These are phyloP conservation scores for Globisporangium rhizosaccharum DNA, from an alignment of 352 stramenopile species.

Conservation along the genomic window DNA sequence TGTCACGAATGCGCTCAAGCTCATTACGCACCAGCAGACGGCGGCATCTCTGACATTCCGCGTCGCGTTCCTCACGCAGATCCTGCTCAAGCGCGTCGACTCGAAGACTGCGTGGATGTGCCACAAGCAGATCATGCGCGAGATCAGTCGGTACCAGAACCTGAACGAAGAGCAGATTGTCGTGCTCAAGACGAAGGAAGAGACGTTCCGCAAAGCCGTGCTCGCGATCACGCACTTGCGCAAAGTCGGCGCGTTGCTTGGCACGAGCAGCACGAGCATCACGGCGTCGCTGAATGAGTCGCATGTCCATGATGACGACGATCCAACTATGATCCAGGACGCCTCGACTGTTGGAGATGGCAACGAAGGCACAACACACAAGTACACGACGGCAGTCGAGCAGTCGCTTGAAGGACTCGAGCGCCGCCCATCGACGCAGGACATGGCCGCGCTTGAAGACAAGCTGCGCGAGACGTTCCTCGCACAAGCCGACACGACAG, in stretches of 20 bases:
- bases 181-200: slow-evolving; percentile 59
- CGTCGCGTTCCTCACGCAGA: slow-evolving; percentile 58
- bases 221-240: slow-evolving; percentile 48
- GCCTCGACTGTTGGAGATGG: not conserved
- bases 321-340: not conserved
- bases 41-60: slow-evolving; percentile 55
- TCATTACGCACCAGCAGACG: slow-evolving; percentile 55
- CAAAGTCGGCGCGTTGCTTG: slow-evolving; percentile 23
- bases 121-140: slow-evolving; percentile 73
- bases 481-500: slow-evolving; percentile 41
- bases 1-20: slow-evolving; percentile 37
- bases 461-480: slow-evolving; percentile 60
- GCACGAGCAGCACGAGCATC: slow-evolving; percentile 1
- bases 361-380: slow-evolving; percentile 3
- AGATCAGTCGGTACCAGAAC: slow-evolving; percentile 65
- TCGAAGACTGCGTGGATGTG: slow-evolving; percentile 77
- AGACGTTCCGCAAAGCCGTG: slow-evolving; percentile 65
- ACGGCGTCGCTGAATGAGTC: not conserved
- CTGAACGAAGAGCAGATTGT: slow-evolving; percentile 62
- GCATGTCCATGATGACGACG: slow-evolving; percentile 4
- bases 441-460: slow-evolving; percentile 56
- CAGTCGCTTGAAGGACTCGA: slow-evolving; percentile 14
- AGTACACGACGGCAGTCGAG: slow-evolving; percentile 40
- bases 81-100: slow-evolving; percentile 58
- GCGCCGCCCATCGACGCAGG: slow-evolving; percentile 7